Evolutionary conservation across 306 rosid species (phyloP).

Genomic region (Lathyrus tuberosus): DNA sequence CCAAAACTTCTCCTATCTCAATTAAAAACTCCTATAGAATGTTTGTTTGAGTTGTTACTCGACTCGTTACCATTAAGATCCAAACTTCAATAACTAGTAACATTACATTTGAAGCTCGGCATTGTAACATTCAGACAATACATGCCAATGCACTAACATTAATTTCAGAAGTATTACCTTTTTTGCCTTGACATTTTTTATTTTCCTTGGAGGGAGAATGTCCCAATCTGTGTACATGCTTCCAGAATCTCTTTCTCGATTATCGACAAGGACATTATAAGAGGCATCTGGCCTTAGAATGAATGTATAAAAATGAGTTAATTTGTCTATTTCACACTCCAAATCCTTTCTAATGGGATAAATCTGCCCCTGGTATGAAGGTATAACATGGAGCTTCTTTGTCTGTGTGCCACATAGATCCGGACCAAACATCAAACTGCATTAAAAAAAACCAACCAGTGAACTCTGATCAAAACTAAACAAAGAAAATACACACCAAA

Average conservation of each 20-base stretch:
- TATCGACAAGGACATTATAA: conserved; percentile 84
- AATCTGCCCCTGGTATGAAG: conserved; percentile 96
- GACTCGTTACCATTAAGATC: too few relatives aligned
- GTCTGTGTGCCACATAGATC: conserved; percentile 91
- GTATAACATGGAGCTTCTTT: conserved; percentile 86
- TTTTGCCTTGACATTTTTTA: too few relatives aligned
- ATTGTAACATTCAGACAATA: too few relatives aligned
- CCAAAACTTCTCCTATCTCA: conserved; percentile 29
- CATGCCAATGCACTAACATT: too few relatives aligned
- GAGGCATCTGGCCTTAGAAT: conserved; percentile 91
- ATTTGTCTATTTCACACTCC: conserved; percentile 93
- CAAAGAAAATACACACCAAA: too few relatives aligned
- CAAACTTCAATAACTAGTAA: too few relatives aligned
- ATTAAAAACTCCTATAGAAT: conserved; percentile 22
- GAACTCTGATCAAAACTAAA: conserved; percentile 9
- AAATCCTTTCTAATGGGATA: conserved; percentile 89
- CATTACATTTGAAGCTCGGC: too few relatives aligned
- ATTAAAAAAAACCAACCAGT: conserved; percentile 41
- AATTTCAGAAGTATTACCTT: too few relatives aligned
- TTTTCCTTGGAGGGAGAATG: conserved; percentile 99
- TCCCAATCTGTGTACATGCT: conserved; percentile 97
- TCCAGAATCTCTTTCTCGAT: conserved; percentile 90
- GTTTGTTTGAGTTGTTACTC: neutral
- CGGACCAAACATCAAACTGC: conserved; percentile 96
- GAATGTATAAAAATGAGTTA: conserved; percentile 95